Base-by-base conservation (phyloP, 1,284 basidiomycete genomes). In the Apiotrichum porosum region DNA sequence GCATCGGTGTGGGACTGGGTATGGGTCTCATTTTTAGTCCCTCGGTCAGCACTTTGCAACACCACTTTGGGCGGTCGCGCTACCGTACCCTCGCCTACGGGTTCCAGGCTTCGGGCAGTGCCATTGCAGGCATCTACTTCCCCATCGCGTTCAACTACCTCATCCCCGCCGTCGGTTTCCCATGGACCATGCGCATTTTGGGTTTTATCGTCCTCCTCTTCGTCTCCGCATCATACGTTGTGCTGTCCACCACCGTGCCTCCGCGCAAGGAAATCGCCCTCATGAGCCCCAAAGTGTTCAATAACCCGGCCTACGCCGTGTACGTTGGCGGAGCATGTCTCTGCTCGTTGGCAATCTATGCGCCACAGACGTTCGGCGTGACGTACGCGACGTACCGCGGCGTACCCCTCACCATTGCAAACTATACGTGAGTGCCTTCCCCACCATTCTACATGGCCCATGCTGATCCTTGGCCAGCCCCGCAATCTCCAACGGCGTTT, bases 21-120 rank as follows among this genome's bases (percentile, higher is more conserved):
- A 65, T 66, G 59, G 79, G 80, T 2, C 69, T 77, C 9, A 73
- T 80, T 18, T 81, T 78, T 53, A 35, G 42, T 9, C 78, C 80
- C 1, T 76, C 76, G 0, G 70, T 75, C 6, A 73, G 75, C 1
- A 74, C 79, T 26, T 60, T 81, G 2, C 71, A 75, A 3, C 80
- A 81, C 59, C 81, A 80, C 77, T 81, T 67, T 37, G 58, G 51
- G 3, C 53, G 46, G 34, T 58, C 78, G 58, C 70, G 51, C 10
- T 60, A 60, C 37, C 38, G 62, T 22, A 59, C 58, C 12, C 37
- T 71, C 28, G 69, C 66, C 9, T 69, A 64, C 46, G 69, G 67
- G 3, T 45, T 59, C 36, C 58, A 65, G 26, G 67, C 69, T 5
- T 48, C 47, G n/a, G 69, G 69, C 4, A 56, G 52, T 15, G 56